Evolutionary conservation across 2,329 filamentous ascomycete species (phyloP), one percentile per base, ranked within the genome.

Genomic region (Diaporthe capsici): DNA sequence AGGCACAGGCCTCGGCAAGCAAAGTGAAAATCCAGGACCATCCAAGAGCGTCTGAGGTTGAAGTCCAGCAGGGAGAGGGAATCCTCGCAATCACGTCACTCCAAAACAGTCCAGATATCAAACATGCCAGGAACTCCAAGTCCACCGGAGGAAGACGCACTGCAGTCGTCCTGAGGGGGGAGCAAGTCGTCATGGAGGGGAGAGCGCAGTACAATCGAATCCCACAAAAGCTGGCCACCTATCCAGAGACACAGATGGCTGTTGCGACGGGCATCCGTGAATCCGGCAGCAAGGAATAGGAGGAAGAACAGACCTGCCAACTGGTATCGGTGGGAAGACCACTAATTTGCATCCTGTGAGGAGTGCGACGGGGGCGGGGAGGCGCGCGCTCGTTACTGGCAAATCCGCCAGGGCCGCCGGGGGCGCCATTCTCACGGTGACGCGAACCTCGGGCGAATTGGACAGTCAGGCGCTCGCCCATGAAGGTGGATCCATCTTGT

Each of bases 251-350:
- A 72, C 58, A 72, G 57, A 68, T 51, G 61, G 44, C 72, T 44
- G 76, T 53, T 67, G 74, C 51, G 75, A 72, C 76, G 78, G 77
- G 74, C 63, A 80, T 85, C 85, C 85, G 82, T 82, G 83, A 82
- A 80, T 85, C 85, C 86, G 85, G 82, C 83, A 83, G 85, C 84
- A 88, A 90, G 82, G 84, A 90, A 90, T 87, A 87, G 88, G 91
- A 88, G 88, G 86, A 85, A 84, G 85, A 88, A 94, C 97, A 97
- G 94, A 99, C 97, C 97, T 99, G 97, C 97, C 97, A 99, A 92
- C 96, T 98, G 90, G 97, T 99, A 90, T 98, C 96, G 88, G 92
- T 93, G 85, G 96, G 96, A 86, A 99, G 95, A 89, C 96, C 96
- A 89, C 94, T 94, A 83, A 99, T 97, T 86, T 96, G 94, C 97